Evolutionary conservation across 2,329 filamentous ascomycete genomes (phyloP).

Genomic region (Aureobasidium namibiae): DNA sequence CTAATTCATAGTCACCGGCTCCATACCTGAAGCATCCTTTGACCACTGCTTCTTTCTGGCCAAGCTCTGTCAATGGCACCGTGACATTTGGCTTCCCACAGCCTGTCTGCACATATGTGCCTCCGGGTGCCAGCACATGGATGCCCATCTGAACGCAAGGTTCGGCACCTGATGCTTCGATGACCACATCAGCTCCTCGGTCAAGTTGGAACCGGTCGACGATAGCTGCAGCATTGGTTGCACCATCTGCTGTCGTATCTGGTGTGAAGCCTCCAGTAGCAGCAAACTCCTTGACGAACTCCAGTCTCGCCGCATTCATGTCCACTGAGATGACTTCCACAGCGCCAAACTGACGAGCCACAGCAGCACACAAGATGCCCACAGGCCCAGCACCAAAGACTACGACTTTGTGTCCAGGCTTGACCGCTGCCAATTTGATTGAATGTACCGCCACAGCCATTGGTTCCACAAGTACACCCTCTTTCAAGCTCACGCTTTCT

Average conservation of each 20-base stretch:
- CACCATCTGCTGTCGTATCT: constrained; percentile 45
- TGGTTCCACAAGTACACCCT: constrained; percentile 47
- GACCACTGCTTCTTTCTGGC: constrained; percentile 78
- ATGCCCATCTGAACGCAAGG: constrained; percentile 42
- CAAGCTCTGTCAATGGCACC: constrained; percentile 87
- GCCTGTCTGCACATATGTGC: constrained; percentile 64
- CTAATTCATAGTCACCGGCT: constrained; percentile 77
- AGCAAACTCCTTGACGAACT: constrained; percentile 66
- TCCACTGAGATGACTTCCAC: constrained; percentile 76
- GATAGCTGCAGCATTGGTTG: constrained; percentile 67
- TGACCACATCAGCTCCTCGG: constrained; percentile 38
- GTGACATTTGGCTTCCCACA: constrained; percentile 84
- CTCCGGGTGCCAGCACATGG: constrained; percentile 39
- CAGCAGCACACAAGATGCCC: constrained; percentile 78
- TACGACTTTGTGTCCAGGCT: constrained; percentile 38
- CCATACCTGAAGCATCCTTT: constrained; percentile 88
- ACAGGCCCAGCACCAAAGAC: constrained; percentile 51
- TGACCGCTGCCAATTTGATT: constrained; percentile 32
- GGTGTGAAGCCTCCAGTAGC: constrained; percentile 65
- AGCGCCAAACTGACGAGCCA: constrained; percentile 76
- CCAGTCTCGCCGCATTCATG: constrained; percentile 69
- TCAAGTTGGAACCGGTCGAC: constrained; percentile 55
- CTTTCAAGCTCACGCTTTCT: constrained; percentile 38
- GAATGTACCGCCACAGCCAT: constrained; percentile 45
- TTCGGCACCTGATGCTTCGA: constrained; percentile 42